Evolutionary conservation across 352 stramenopile genomes (phyloP), one percentile per base, ranked within the genome.

Genomic region (Phytophthora niederhauseri): DNA sequence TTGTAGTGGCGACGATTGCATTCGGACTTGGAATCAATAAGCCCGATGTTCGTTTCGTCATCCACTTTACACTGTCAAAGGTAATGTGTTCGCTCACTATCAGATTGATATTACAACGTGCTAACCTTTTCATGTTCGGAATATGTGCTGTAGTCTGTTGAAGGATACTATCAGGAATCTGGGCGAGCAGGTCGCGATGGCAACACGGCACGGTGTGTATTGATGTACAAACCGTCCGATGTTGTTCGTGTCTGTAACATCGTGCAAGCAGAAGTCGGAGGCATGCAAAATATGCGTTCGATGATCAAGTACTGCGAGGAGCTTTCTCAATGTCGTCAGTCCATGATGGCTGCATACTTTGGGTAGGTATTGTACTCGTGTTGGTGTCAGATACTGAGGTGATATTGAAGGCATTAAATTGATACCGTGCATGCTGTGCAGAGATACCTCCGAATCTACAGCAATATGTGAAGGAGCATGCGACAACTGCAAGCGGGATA

Each of bases 151-250:
- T 19, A 90, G 81, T 97, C 89, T 8, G 75, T 99, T 41, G 97
- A 99, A 81, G 96, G 91, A 0, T 99, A 99, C 69, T 99, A 98
- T 68, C 97, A 99, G 79, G 97, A 99, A 80, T 97, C 89, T 14
- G 98, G 98, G 6, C 82, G 98, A 51, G 98, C 94, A 45, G 98
- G 98, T 43, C 85, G 97, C 31, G 97, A 99, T 78, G 97, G 97
- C 7, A 71, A 94, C 1, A 68, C 90, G 12, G 79, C 88, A 6
- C 79, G 90, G n/a, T 98, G 94, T 67, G 75, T 97, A 8, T 63
- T 98, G 26, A 88, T 97, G 72, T 98, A 97, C 61, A 78, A 77
- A 11, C 61, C 77, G 0, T 82, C 78, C 11, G 94, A 98, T 66
- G 89, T 94, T 2, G 61, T 87, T 24, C 81, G 81, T n/a, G 84